Evolutionary conservation across 2,329 filamentous ascomycete genomes (phyloP), one percentile per base, ranked within the genome.

Genomic region (Epichloe amarillans): DNA sequence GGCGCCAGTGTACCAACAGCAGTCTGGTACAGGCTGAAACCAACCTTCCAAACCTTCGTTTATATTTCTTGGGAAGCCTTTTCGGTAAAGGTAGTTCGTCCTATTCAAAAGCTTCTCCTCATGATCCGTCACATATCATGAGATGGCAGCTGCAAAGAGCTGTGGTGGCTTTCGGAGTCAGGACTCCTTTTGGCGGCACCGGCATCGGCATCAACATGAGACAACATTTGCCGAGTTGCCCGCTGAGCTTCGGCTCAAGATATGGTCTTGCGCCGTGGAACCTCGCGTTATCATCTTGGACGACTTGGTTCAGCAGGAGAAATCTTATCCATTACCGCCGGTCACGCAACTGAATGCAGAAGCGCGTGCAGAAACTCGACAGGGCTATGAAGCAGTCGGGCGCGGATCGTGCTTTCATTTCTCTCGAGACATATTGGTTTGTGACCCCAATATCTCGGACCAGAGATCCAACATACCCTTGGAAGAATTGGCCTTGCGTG

Each of bases 371-470:
- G 64, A 67, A 56, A 64, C 63, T 36, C 62, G 64, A 35, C 52
- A 57, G 43, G 64, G 63, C 36, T 69, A 67, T 54, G 64, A 68
- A 53, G 55, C 61, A 21, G 61, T 65, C 51, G 62, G 62, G 33
- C 55, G 58, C 33, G 66, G 66, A 30, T 68, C 66, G 12, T 65
- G 65, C 51, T 60, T 69, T 51, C 58, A 69, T 47, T 69, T 69
- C 47, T 57, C 60, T 11, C 58, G 61, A 46, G 66, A 69, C 49
- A 68, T 69, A 38, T 52, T 68, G 39, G 63, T 69, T 48, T 69
- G 66, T 54, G 66, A 69, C 53, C 59, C 64, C 51, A 64, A 58
- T 51, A 64, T 69, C 47, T 60, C 63, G 17, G 64, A 68, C 35
- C 58, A 64, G 49, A 60, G 56, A 26, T 55, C 59, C 39, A 61